phyloP scores from a whole-genome alignment of 306 rosid genomes.

The Pachyrhizus erosus region DNA sequence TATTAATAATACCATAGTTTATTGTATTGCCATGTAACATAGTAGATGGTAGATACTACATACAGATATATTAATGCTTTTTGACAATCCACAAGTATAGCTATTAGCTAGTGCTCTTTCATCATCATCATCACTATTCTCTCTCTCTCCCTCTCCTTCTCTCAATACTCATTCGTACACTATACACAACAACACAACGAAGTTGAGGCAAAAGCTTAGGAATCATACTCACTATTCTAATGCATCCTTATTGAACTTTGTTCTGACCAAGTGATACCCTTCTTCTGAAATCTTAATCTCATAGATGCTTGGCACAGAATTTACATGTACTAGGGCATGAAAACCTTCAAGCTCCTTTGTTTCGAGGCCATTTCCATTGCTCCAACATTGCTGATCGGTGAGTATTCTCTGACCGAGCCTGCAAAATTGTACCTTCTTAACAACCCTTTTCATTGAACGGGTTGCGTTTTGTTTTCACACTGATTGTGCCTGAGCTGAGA shows the following conservation, averaged over 20 bases:
- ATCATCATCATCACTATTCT: slow-evolving; percentile 25
- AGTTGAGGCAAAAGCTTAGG: slow-evolving; percentile 1
- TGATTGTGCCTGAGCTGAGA: slow-evolving; percentile 24
- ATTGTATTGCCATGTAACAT: slow-evolving; percentile 38
- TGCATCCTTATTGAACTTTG: slow-evolving; percentile 43
- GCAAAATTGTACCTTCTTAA: slow-evolving; percentile 29
- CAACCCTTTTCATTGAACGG: slow-evolving; percentile 32
- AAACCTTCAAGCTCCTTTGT: slow-evolving; percentile 52
- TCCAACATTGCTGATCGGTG: slow-evolving; percentile 79
- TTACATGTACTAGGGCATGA: slow-evolving; percentile 81
- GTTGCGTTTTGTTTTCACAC: slow-evolving; percentile 37
- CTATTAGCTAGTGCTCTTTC: slow-evolving; percentile 31
- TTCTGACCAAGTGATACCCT: slow-evolving; percentile 41
- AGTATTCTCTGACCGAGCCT: slow-evolving; percentile 43
- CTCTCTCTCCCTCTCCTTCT: not conserved
- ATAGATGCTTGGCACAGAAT: slow-evolving; percentile 52
- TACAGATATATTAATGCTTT: slow-evolving; percentile 31
- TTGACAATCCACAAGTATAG: slow-evolving; percentile 33
- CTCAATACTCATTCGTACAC: not conserved
- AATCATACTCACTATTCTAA: slow-evolving; percentile 18
- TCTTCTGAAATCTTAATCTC: slow-evolving; percentile 48
- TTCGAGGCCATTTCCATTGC: slow-evolving; percentile 58
- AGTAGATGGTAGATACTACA: slow-evolving; percentile 4
- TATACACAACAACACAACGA: slow-evolving; percentile 26
- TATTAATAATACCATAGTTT: not conserved